These are phyloP conservation scores for Hamigera avellanea DNA, from an alignment of 495 filamentous ascomycete species.

Conservation along the genomic window DNA sequence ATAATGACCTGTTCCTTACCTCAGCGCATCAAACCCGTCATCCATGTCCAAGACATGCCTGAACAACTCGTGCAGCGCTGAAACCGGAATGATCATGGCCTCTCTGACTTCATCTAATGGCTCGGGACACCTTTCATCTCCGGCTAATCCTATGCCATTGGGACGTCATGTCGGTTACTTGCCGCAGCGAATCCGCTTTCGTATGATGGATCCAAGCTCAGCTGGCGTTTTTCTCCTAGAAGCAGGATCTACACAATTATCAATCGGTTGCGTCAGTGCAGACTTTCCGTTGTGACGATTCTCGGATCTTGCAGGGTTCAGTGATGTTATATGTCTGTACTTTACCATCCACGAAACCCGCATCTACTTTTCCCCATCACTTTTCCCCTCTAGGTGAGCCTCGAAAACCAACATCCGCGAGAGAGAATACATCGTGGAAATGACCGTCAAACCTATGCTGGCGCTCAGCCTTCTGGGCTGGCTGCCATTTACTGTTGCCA, in stretches of 20 bases:
- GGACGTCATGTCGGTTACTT: not conserved
- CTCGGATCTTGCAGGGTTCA: too few relatives aligned
- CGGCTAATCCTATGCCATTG: not conserved
- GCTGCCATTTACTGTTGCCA: slow-evolving; percentile 4
- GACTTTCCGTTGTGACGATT: not conserved
- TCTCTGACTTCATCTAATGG: not conserved
- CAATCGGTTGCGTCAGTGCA: not conserved
- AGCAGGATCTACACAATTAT: not conserved
- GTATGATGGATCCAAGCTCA: too few relatives aligned
- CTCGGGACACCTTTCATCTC: not conserved
- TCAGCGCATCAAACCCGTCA: too few relatives aligned
- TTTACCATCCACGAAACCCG: too few relatives aligned
- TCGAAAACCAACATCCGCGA: not conserved
- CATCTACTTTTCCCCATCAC: not conserved
- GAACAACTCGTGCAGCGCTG: too few relatives aligned
- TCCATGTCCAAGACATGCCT: too few relatives aligned
- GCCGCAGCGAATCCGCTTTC: too few relatives aligned
- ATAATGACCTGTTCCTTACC: not conserved
- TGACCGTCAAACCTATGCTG: slow-evolving; percentile 5
- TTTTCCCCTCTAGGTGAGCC: not conserved
- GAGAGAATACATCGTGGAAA: not conserved
- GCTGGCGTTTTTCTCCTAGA: not conserved
- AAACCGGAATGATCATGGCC: too few relatives aligned
- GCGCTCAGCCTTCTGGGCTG: slow-evolving; percentile 9
- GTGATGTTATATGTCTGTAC: too few relatives aligned